Evolutionary conservation across 2,329 filamentous ascomycete species (phyloP).

Genomic region (Aurifilum marmelostoma): DNA sequence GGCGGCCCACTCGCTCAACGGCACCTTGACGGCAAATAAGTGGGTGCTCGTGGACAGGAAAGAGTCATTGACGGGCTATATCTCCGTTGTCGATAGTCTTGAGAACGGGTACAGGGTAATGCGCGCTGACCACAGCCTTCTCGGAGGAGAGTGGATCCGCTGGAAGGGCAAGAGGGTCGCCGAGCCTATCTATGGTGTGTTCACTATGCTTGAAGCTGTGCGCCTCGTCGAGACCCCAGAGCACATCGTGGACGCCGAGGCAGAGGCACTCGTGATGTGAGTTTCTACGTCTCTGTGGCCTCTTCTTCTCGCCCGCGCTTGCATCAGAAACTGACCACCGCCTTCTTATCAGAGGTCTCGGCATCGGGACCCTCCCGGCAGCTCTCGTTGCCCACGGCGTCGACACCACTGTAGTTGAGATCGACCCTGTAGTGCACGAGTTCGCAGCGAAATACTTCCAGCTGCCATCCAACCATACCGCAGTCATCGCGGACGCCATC

Average conservation of each 20-base stretch:
- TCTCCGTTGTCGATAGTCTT: constrained; percentile 83
- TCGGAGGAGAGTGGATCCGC: constrained; percentile 87
- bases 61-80: constrained; percentile 88
- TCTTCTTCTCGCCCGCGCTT: not conserved
- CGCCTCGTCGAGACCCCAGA: constrained; percentile 70
- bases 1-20: constrained; percentile 66
- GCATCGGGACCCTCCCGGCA: constrained; percentile 88
- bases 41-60: constrained; percentile 79
- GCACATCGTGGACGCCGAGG: constrained; percentile 62
- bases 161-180: constrained; percentile 59
- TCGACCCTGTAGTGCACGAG: constrained; percentile 85
- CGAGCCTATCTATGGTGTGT: constrained; percentile 95
- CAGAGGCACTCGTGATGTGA: constrained; percentile 84
- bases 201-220: constrained; percentile 91
- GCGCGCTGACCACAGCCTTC: constrained; percentile 90
- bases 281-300: constrained; percentile 36
- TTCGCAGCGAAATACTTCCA: constrained; percentile 84
- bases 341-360: constrained; percentile 67
- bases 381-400: constrained; percentile 87
- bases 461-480: constrained; percentile 74
- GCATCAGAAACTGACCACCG: constrained; percentile 32
- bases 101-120: constrained; percentile 76
- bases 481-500: constrained; percentile 82
- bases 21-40: constrained; percentile 63
- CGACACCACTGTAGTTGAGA: constrained; percentile 90